Evolutionary conservation across 495 filamentous ascomycete species (phyloP).

Genomic region (Tuber umbilicatum): DNA sequence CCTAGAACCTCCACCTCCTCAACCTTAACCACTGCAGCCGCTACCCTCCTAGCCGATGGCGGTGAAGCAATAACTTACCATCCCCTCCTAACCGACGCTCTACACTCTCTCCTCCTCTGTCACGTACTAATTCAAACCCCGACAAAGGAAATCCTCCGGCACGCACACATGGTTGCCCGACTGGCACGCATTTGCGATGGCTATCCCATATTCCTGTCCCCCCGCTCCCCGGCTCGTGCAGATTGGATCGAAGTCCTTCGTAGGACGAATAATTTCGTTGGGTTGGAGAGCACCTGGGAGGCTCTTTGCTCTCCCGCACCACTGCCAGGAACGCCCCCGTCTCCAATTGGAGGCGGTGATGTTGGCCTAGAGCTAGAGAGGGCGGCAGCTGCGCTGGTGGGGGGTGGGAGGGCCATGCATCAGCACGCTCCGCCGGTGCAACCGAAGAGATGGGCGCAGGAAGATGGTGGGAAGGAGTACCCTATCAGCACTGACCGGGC

Average conservation of each 20-base stretch:
- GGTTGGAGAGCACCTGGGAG: conserved; percentile 59
- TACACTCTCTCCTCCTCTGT: conserved; percentile 65
- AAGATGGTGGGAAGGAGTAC: conserved; percentile 58
- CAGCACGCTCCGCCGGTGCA: conserved; percentile 9
- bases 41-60: conserved; percentile 39
- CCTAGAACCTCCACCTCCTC: conserved; percentile 36
- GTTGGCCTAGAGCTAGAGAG: conserved; percentile 48
- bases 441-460: conserved; percentile 58
- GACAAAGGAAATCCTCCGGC: conserved; percentile 62
- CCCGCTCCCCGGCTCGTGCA: conserved; percentile 61
- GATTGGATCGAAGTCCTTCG: conserved; percentile 75
- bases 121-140: conserved; percentile 70
- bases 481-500: conserved; percentile 63
- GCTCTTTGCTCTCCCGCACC: conserved; percentile 62
- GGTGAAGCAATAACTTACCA: conserved; percentile 71
- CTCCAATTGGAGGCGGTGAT: conserved; percentile 41
- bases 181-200: conserved; percentile 67
- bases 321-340: conserved; percentile 45
- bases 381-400: conserved; percentile 36
- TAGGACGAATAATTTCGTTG: conserved; percentile 58
- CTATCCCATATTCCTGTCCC: conserved; percentile 70
- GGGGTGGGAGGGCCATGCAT: conserved; percentile 31
- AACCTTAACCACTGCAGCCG: conserved; percentile 25
- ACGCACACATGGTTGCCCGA: conserved; percentile 70
- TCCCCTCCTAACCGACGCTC: conserved; percentile 65